Evolutionary conservation across 345 rosid species (phyloP), one percentile per base, ranked within the genome.

Genomic region (Dipteronia sinensis): DNA sequence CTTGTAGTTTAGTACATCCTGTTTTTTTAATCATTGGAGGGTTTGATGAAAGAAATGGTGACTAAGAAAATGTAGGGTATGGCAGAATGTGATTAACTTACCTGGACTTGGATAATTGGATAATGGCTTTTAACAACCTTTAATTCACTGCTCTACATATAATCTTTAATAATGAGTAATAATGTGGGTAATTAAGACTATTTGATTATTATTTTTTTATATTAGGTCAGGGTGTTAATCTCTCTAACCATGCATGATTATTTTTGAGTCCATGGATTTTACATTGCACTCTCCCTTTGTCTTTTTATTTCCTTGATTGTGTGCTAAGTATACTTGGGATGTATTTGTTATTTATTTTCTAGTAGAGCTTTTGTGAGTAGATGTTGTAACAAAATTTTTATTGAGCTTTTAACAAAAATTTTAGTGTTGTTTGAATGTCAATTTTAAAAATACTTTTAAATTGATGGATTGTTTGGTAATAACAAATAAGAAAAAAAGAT

Each of bases 21-120:
- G 6, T 59, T 59, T 19, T 67, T 67, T 67, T 20, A 67, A 67
- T 19, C 12, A 6, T 10, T 42, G 71, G 25, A 11, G 27, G 29
- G 51, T 40, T 67, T 67, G 71, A n/a, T n/a, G 29, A 38, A 67
- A 67, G 20, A 42, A 42, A 40, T 42, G 15, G 71, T 67, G 23
- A 46, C 53, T n/a, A 19, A 10, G 71, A 42, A 9, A 20, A 29
- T 59, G 64, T 59, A 20, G 27, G 11, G n/a, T 42, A 38, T 67
- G 71, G 3, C 15, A 42, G 16, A 40, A 34, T 34, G 71, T 11
- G 53, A 13, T 67, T 67, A 67, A 9, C 53, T 67, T 42, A 40
- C 51, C 51, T 67, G 51, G 51, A 40, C 70, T 67, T 40, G 16
- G 51, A 34, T 34, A 19, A 44, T 38, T 19, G 69, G 69, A 10